phyloP scores from a whole-genome alignment of 495 filamentous ascomycete genomes.

The Aspergillus nanangensis region DNA sequence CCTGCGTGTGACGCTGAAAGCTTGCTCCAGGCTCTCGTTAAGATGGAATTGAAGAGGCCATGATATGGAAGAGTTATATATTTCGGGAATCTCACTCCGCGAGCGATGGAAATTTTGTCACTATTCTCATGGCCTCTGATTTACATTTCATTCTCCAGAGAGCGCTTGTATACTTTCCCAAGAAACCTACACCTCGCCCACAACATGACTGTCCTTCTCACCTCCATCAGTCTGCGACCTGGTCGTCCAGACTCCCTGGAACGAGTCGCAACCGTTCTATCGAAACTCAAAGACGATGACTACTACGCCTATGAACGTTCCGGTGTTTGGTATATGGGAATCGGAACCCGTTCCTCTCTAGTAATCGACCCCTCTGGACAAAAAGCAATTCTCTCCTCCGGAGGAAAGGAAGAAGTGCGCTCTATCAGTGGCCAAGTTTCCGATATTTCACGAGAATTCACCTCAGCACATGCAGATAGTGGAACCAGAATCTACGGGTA shows the following conservation, averaged over 20 bases:
- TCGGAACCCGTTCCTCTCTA: slow-evolving; percentile 10
- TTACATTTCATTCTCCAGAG: too few species aligned
- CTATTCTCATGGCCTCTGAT: too few species aligned
- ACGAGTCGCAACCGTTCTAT: slow-evolving; percentile 1
- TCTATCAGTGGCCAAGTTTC: not conserved
- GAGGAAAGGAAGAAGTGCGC: not conserved
- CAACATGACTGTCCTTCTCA: too few species aligned
- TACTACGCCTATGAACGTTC: slow-evolving; percentile 13
- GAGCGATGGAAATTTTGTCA: too few species aligned
- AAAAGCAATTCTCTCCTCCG: not conserved
- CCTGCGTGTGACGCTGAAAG: too few species aligned
- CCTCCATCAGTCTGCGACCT: not conserved
- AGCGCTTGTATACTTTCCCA: too few species aligned
- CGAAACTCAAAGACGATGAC: slow-evolving; percentile 1
- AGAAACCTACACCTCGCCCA: too few species aligned
- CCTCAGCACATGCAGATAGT: not conserved
- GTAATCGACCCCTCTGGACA: slow-evolving; percentile 8
- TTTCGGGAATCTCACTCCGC: too few species aligned
- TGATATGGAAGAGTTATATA: too few species aligned
- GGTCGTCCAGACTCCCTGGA: slow-evolving; percentile 1
- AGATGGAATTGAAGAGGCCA: too few species aligned
- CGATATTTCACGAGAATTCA: slow-evolving; percentile 7
- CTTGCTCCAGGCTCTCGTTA: too few species aligned
- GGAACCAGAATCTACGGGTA: slow-evolving; percentile 9
- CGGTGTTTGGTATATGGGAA: slow-evolving; percentile 9